Conservation (phyloP, 2,329 filamentous ascomycete species). For the Juglanconis oblonga region DNA sequence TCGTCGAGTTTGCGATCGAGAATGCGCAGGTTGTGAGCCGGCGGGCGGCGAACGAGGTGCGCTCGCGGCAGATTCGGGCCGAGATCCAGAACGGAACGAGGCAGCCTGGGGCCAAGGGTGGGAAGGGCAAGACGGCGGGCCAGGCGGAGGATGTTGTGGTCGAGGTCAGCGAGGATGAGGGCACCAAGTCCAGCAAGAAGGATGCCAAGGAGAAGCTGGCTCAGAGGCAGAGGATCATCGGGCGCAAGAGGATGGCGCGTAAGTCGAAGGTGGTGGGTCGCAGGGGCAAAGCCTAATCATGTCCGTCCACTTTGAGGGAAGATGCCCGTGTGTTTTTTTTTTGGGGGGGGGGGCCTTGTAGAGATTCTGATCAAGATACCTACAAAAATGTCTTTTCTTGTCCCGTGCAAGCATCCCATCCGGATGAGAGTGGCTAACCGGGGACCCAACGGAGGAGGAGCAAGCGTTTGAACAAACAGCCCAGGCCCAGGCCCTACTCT, state of each 20-base stretch:
- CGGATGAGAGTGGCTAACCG: neutral
- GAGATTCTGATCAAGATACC: neutral
- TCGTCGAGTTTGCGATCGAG: slow-evolving; percentile 97
- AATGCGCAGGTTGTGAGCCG: slow-evolving; percentile 93
- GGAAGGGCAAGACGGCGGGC: slow-evolving; percentile 18
- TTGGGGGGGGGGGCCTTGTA: neutral
- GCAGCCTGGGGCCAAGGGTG: slow-evolving; percentile 8
- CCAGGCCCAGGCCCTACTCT: neutral
- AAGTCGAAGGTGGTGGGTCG: slow-evolving; percentile 49
- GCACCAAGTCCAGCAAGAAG: slow-evolving; percentile 19
- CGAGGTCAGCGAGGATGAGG: neutral
- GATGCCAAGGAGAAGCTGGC: slow-evolving; percentile 34
- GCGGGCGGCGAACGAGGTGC: slow-evolving; percentile 61
- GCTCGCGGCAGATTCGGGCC: slow-evolving; percentile 22
- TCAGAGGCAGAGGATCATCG: slow-evolving; percentile 73
- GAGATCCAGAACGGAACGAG: slow-evolving; percentile 1
- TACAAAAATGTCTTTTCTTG: neutral
- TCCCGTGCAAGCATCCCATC: neutral
- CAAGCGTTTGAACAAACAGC: neutral
- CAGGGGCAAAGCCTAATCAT: slow-evolving; percentile 1
- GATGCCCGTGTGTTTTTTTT: neutral
- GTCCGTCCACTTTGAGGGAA: neutral
- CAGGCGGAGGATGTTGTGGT: slow-evolving; percentile 21
- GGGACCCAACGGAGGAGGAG: no score
- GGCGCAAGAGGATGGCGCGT: slow-evolving; percentile 76